phyloP scores from a whole-genome alignment of 2,329 filamentous ascomycete species.

The Aspergillus thermomutatus region DNA sequence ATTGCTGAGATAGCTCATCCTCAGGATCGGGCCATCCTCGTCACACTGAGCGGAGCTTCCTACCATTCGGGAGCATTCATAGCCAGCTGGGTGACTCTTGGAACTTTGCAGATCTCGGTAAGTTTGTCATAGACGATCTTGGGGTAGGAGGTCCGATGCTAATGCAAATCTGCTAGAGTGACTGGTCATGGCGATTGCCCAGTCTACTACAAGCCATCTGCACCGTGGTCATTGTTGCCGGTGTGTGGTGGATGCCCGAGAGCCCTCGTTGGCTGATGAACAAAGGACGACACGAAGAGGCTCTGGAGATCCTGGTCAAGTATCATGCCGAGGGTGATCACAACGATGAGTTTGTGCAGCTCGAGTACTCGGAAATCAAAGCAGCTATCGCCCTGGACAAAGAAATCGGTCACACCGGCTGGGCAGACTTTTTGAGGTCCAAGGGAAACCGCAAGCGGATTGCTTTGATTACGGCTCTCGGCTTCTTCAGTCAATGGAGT shows the following conservation, averaged over 20 bases:
- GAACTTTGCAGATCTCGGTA: slow-evolving; percentile 16
- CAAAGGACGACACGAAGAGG: neutral
- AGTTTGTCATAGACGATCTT: no score
- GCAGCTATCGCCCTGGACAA: slow-evolving; percentile 30
- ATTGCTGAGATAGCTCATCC: slow-evolving; percentile 24
- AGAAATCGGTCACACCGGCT: slow-evolving; percentile 44
- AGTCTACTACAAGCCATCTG: slow-evolving; percentile 19
- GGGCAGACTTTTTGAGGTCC: slow-evolving; percentile 37
- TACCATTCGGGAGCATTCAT: slow-evolving; percentile 21
- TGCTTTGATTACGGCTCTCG: slow-evolving; percentile 26
- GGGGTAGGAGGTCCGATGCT: no score
- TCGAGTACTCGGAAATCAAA: neutral
- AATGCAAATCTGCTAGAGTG: slow-evolving; percentile 1
- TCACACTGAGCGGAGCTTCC: slow-evolving; percentile 15
- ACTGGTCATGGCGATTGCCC: slow-evolving; percentile 22
- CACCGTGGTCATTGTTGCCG: slow-evolving; percentile 13
- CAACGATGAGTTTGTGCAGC: neutral
- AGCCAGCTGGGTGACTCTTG: slow-evolving; percentile 14
- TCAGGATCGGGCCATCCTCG: slow-evolving; percentile 22
- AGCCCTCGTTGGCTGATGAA: slow-evolving; percentile 8
- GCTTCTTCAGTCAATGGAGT: slow-evolving; percentile 56
- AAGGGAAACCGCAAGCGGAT: slow-evolving; percentile 30
- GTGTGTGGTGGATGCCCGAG: slow-evolving; percentile 14
- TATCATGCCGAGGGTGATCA: slow-evolving; percentile 7
- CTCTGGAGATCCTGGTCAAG: neutral